These are phyloP conservation scores for Alternaria brassicae DNA, from an alignment of 2,329 filamentous ascomycete genomes.

Conservation along the genomic window DNA sequence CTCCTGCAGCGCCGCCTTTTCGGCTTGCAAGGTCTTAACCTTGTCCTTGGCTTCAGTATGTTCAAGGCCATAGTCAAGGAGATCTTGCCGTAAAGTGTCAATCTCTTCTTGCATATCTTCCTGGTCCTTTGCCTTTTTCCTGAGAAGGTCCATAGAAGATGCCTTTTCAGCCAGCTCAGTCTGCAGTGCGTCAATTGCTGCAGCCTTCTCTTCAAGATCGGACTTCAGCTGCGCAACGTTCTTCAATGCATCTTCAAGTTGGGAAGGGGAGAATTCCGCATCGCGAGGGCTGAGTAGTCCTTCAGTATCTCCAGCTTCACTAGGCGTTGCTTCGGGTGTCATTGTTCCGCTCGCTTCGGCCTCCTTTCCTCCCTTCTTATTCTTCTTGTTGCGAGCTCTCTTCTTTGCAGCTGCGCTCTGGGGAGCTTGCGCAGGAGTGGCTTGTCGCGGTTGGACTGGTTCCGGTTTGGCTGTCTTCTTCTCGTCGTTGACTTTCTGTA, in stretches of 20 bases:
- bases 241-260: slow-evolving; percentile 41
- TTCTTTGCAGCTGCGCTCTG: slow-evolving; percentile 67
- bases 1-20: slow-evolving; percentile 71
- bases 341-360: slow-evolving; percentile 43
- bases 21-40: slow-evolving; percentile 71
- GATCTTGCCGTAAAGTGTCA: slow-evolving; percentile 79
- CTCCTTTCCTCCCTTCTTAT: slow-evolving; percentile 73
- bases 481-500: slow-evolving; percentile 28
- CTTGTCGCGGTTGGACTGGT: slow-evolving; percentile 23
- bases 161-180: slow-evolving; percentile 63
- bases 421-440: slow-evolving; percentile 27
- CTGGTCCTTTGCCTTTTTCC: slow-evolving; percentile 74
- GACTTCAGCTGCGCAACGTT: slow-evolving; percentile 41
- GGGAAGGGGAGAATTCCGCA: slow-evolving; percentile 54
- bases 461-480: slow-evolving; percentile 24
- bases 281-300: slow-evolving; percentile 44
- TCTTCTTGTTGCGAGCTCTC: slow-evolving; percentile 78
- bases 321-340: slow-evolving; percentile 44
- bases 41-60: slow-evolving; percentile 83
- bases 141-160: slow-evolving; percentile 73
- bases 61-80: slow-evolving; percentile 80
- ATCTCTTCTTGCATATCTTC: slow-evolving; percentile 86
- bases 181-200: slow-evolving; percentile 42
- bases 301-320: slow-evolving; percentile 49
- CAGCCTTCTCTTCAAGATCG: slow-evolving; percentile 47